phyloP scores from a whole-genome alignment of 345 rosid species.

The Dimocarpus longan region DNA sequence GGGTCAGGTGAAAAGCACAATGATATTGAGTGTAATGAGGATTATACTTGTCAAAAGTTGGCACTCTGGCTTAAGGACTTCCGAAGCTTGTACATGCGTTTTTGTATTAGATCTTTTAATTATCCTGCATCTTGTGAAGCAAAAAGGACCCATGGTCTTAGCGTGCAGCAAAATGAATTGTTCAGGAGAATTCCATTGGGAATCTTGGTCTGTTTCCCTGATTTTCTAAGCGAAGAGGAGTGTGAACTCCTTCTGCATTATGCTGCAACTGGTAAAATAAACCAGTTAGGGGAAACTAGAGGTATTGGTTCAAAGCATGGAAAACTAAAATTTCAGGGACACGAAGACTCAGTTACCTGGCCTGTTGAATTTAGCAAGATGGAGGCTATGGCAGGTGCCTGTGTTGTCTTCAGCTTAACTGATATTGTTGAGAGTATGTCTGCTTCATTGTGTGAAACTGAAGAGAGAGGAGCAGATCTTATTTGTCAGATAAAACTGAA shows the following conservation, averaged over 20 bases:
- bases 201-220: constrained; percentile 49
- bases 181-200: constrained; percentile 65
- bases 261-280: constrained; percentile 59
- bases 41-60: constrained; percentile 28
- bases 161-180: constrained; percentile 36
- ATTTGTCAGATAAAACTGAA: constrained; percentile 55
- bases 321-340: constrained; percentile 20
- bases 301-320: constrained; percentile 30
- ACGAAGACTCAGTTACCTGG: constrained; percentile 18
- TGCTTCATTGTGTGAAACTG: constrained; percentile 49
- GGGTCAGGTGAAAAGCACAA: constrained; percentile 29
- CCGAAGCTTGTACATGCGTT: constrained; percentile 34
- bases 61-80: constrained; percentile 53
- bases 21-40: constrained; percentile 26
- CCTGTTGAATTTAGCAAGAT: constrained; percentile 33
- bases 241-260: constrained; percentile 67
- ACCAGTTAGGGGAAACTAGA: constrained; percentile 22
- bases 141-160: constrained; percentile 21
- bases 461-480: constrained; percentile 43
- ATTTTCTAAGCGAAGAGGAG: constrained; percentile 44
- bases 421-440: constrained; percentile 60
- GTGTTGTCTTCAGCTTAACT: constrained; percentile 58
- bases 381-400: constrained; percentile 59
- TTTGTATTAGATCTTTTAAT: constrained; percentile 19
- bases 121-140: constrained; percentile 26